Conservation (phyloP, 148 eudicot genomes). For the Oxyria digyna region DNA sequence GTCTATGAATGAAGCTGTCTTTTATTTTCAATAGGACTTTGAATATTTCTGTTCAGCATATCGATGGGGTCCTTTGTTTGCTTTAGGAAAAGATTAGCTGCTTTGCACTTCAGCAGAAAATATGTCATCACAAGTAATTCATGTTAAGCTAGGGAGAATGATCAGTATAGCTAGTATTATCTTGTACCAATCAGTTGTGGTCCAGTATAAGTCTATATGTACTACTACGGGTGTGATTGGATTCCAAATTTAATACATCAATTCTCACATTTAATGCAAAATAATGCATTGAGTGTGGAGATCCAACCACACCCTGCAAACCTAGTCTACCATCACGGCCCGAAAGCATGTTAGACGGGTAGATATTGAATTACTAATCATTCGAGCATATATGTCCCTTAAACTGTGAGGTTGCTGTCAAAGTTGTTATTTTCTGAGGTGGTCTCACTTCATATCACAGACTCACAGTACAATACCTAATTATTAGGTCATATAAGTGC, state of each 20-base stretch:
- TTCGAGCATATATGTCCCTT: not conserved
- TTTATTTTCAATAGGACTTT: not conserved
- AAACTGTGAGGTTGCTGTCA: not conserved
- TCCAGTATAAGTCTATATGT: not conserved
- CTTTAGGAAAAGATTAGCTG: not conserved
- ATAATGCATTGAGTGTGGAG: too few species aligned
- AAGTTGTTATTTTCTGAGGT: not conserved
- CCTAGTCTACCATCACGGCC: not conserved
- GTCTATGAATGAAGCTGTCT: not conserved
- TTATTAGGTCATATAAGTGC: not conserved
- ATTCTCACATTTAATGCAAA: too few species aligned
- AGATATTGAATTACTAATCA: not conserved
- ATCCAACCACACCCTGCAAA: too few species aligned
- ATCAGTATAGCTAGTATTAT: not conserved
- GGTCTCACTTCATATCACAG: not conserved
- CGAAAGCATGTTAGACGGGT: not conserved
- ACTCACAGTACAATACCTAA: not conserved
- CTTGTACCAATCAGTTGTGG: not conserved
- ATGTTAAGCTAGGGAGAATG: not conserved
- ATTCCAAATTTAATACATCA: too few species aligned
- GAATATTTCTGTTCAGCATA: not conserved
- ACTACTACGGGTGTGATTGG: too few species aligned
- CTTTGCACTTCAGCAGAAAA: not conserved
- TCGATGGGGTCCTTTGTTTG: not conserved
- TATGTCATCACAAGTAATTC: not conserved